Conservation (phyloP, 495 filamentous ascomycete genomes). For the Gamarada debralockiae region DNA sequence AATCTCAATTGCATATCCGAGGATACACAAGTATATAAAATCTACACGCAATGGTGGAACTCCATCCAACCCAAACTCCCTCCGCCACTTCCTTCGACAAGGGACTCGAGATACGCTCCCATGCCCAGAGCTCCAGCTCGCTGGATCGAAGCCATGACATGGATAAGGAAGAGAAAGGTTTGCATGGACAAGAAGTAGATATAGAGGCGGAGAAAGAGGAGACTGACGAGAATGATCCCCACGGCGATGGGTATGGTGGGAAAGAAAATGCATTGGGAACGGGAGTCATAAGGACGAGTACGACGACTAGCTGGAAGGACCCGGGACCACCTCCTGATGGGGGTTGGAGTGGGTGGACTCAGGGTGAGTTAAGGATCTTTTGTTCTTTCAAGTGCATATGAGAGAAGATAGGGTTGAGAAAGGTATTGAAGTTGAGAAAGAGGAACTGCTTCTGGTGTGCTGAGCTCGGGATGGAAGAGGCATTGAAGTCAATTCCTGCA, state of each 20-base stretch:
- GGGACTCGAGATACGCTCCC: no score
- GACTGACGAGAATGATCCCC: not conserved
- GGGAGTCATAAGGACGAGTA: conserved; percentile 31
- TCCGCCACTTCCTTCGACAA: no score
- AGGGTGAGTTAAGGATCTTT: conserved; percentile 28
- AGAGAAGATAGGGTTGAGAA: not conserved
- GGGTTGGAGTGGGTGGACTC: conserved; percentile 44
- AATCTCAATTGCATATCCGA: no score
- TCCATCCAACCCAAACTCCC: no score
- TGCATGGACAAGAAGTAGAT: not conserved
- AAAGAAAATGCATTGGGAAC: not conserved
- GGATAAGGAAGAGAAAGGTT: not conserved
- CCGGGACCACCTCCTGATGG: conserved; percentile 52
- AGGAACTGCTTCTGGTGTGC: not conserved
- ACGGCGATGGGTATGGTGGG: not conserved
- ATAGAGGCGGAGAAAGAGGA: not conserved
- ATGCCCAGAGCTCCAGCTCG: no score
- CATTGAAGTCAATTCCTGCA: no score
- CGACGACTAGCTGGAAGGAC: conserved; percentile 36
- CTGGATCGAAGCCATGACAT: not conserved
- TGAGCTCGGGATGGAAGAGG: no score
- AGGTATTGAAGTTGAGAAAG: not conserved
- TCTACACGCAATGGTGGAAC: no score
- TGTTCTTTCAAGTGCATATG: not conserved
- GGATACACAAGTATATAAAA: no score